These are phyloP conservation scores for Colletotrichum tropicale DNA, from an alignment of 2,329 filamentous ascomycete species.

Conservation along the genomic window DNA sequence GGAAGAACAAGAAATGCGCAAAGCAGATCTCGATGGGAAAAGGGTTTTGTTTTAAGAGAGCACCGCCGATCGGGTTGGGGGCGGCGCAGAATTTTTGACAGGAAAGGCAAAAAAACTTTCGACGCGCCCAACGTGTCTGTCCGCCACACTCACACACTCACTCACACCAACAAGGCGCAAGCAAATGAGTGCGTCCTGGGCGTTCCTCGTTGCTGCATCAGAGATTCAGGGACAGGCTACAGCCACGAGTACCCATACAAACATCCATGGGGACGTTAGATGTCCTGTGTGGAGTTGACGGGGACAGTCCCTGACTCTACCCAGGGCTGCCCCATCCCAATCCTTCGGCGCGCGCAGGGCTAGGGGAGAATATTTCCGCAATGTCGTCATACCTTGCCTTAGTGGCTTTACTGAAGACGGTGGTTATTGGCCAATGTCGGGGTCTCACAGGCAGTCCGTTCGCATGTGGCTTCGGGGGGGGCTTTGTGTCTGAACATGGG, in stretches of 20 bases:
- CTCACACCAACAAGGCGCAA: neutral
- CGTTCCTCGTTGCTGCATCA: neutral
- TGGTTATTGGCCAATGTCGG: neutral
- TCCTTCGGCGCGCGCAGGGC: conserved; percentile 5
- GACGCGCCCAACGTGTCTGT: neutral
- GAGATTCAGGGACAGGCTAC: conserved; percentile 8
- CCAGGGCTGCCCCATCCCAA: neutral
- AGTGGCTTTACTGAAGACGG: neutral
- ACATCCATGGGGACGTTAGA: neutral
- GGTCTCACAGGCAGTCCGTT: neutral
- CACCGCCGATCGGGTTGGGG: neutral
- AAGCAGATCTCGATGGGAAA: neutral
- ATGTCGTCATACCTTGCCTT: conserved; percentile 15
- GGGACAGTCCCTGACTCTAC: conserved; percentile 6
- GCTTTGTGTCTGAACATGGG: neutral
- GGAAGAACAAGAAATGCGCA: neutral
- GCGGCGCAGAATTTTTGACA: neutral
- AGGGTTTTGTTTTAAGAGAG: conserved; percentile 8
- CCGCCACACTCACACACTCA: conserved; percentile 1
- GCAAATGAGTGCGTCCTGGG: neutral
- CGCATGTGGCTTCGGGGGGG: neutral
- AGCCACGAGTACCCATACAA: neutral
- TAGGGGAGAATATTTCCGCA: conserved; percentile 11
- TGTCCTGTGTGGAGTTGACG: conserved; percentile 14
- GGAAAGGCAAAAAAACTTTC: neutral